Evolutionary conservation across 2,329 filamentous ascomycete genomes (phyloP).

Genomic region (Rhexocercosporidium sp.): DNA sequence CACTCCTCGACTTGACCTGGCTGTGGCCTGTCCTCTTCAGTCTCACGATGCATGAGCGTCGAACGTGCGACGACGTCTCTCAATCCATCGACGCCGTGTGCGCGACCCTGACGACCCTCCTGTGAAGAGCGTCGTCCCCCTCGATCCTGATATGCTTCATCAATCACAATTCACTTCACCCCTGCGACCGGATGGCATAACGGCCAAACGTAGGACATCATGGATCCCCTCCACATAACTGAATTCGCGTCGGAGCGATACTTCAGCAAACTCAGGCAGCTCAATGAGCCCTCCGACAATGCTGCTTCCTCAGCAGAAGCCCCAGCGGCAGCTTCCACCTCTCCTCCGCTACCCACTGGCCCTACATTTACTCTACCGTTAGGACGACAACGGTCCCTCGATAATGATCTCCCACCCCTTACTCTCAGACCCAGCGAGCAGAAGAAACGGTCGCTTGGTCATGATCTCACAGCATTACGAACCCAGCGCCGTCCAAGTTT

Average conservation of each 20-base stretch:
- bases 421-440: slow-evolving; percentile 38
- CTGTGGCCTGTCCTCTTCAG: slow-evolving; percentile 19
- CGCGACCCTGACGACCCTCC: slow-evolving; percentile 32
- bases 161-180: slow-evolving; percentile 27
- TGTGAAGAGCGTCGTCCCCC: slow-evolving; percentile 30
- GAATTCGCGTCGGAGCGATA: slow-evolving; percentile 71
- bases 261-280: slow-evolving; percentile 64
- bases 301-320: slow-evolving; percentile 43
- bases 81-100: slow-evolving; percentile 23
- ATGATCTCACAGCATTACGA: slow-evolving; percentile 39
- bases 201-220: slow-evolving; percentile 43
- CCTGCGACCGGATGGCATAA: slow-evolving; percentile 41
- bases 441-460: slow-evolving; percentile 42
- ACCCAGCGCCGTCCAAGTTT: slow-evolving; percentile 42
- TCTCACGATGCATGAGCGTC: slow-evolving; percentile 38
- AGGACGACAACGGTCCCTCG: slow-evolving; percentile 36
- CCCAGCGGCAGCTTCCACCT: slow-evolving; percentile 12
- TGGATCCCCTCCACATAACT: slow-evolving; percentile 68
- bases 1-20: slow-evolving; percentile 5
- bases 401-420: slow-evolving; percentile 31
- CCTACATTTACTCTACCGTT: slow-evolving; percentile 40
- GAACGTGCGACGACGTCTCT: slow-evolving; percentile 33
- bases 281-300: slow-evolving; percentile 50
- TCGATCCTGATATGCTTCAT: slow-evolving; percentile 39
- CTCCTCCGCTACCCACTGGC: slow-evolving; percentile 5